These are phyloP conservation scores for Vaccinium darrowii DNA, from an alignment of 148 eudicot species.

Conservation along the genomic window DNA sequence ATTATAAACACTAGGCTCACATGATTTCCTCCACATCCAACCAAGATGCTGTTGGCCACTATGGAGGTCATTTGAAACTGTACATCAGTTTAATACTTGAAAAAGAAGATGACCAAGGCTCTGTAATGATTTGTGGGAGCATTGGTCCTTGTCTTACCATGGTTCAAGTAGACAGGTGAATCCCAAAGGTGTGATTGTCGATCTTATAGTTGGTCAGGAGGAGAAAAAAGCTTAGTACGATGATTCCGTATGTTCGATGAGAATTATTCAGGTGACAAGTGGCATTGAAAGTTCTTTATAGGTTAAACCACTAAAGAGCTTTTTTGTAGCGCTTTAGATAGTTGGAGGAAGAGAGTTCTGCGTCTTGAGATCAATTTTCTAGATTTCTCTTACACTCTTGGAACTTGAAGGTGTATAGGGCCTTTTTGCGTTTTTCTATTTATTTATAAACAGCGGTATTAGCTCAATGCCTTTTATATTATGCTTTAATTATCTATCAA, in stretches of 20 bases:
- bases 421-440: too few species aligned
- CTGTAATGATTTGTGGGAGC: background rate
- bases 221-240: background rate
- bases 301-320: background rate
- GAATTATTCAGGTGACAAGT: background rate
- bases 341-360: background rate
- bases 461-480: too few species aligned
- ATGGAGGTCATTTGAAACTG: background rate
- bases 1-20: background rate
- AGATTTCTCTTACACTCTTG: too few species aligned
- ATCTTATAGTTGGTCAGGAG: background rate
- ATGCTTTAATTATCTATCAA: background rate
- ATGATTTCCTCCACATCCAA: background rate
- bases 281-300: background rate
- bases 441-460: too few species aligned
- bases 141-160: background rate
- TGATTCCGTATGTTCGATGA: background rate
- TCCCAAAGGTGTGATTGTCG: background rate
- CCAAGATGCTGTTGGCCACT: background rate
- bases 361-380: background rate
- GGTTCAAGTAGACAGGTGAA: background rate
- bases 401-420: too few species aligned
- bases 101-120: background rate
- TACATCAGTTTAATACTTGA: background rate
- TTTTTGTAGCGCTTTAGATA: background rate